Conservation (phyloP, 2,329 filamentous ascomycete species). For the Bipolaris oryzae region DNA sequence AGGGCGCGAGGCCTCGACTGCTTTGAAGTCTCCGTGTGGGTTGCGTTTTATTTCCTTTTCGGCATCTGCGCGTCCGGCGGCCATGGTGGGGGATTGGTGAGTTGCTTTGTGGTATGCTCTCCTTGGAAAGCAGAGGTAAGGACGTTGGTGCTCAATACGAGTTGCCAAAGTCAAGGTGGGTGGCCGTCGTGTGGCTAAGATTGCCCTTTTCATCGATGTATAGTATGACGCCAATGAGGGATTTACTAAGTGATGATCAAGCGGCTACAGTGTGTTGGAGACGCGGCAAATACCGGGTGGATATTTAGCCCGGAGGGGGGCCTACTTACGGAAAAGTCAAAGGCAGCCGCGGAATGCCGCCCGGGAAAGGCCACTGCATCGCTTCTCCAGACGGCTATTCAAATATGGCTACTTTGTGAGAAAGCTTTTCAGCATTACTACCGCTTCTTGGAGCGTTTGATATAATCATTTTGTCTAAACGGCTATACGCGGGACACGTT, state of each 20-base stretch:
- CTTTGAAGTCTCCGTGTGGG: slow-evolving; percentile 76
- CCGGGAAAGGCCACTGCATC: slow-evolving; percentile 1
- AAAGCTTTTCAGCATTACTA: background rate
- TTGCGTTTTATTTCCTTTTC: slow-evolving; percentile 63
- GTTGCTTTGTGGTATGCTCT: background rate
- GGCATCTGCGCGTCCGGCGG: slow-evolving; percentile 50
- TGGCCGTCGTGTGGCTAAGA: background rate
- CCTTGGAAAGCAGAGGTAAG: background rate
- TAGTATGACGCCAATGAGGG: background rate
- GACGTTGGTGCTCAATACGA: background rate
- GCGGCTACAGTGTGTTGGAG: background rate
- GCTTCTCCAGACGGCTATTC: background rate
- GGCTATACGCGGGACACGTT: slow-evolving; percentile 13
- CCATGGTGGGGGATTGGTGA: slow-evolving; percentile 14
- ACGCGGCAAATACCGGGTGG: slow-evolving; percentile 29
- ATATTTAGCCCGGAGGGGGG: slow-evolving; percentile 21
- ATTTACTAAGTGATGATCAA: slow-evolving; percentile 12
- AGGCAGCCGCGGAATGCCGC: slow-evolving; percentile 13
- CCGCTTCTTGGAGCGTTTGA: background rate
- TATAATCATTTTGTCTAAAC: background rate
- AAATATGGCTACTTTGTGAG: background rate
- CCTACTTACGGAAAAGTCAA: background rate
- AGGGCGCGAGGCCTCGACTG: slow-evolving; percentile 69
- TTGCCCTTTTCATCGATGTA: background rate
- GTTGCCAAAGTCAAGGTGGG: background rate